Conservation (phyloP, 176 grass and related monocot species). For the Rhipidocladum racemiflorum region DNA sequence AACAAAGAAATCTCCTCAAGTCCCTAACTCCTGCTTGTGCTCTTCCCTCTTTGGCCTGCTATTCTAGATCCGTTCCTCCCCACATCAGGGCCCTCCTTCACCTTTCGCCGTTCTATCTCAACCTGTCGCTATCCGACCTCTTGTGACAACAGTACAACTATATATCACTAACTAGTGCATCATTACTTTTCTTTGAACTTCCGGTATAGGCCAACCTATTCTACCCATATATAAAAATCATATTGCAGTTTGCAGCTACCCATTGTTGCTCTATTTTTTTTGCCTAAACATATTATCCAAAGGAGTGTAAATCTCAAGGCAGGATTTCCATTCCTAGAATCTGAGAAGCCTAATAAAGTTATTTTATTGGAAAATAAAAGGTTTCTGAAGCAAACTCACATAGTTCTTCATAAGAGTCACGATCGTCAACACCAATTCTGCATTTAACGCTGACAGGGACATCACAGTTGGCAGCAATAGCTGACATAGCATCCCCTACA, state of each 20-base stretch:
- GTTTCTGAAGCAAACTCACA: conserved; percentile 58
- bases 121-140: not conserved
- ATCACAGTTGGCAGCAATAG: conserved; percentile 75
- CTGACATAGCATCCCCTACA: conserved; percentile 93
- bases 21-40: not conserved
- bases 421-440: conserved; percentile 90
- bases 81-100: not conserved
- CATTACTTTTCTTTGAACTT: not conserved
- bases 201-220: not conserved
- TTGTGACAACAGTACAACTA: not conserved
- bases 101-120: not conserved
- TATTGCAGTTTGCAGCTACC: not conserved
- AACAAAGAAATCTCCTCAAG: not conserved
- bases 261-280: not conserved
- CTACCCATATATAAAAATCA: not conserved
- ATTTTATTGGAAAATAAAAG: not conserved
- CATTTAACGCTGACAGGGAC: conserved; percentile 94
- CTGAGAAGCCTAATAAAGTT: not conserved
- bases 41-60: not conserved
- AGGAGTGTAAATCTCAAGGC: not conserved
- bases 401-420: conserved; percentile 83
- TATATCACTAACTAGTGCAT: not conserved
- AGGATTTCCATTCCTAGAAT: not conserved
- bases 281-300: not conserved
- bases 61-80: not conserved